Conservation (phyloP, 1,139 yeast genomes). For the Blastobotrys capitulatus region DNA sequence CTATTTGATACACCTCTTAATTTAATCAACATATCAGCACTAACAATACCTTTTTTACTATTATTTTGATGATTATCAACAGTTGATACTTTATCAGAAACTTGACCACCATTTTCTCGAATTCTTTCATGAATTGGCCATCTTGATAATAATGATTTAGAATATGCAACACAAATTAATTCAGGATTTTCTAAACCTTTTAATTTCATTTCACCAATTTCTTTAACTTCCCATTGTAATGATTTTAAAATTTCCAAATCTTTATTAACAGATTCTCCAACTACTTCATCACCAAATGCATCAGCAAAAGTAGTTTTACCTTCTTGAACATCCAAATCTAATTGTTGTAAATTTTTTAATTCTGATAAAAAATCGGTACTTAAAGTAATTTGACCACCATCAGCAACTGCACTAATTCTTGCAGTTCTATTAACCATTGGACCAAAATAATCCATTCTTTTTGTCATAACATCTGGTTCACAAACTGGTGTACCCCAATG, state of each 20-base stretch:
- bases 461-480: slow-evolving; percentile 88
- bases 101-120: background rate
- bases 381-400: slow-evolving; percentile 94
- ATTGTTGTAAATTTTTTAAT: slow-evolving; percentile 51
- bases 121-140: slow-evolving; percentile 36
- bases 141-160: slow-evolving; percentile 58
- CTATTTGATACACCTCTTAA: slow-evolving; percentile 45
- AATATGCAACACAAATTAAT: slow-evolving; percentile 71
- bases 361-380: slow-evolving; percentile 78
- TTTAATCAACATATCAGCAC: slow-evolving; percentile 38
- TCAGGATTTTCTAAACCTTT: slow-evolving; percentile 96
- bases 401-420: slow-evolving; percentile 89
- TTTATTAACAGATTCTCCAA: slow-evolving; percentile 59
- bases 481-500: slow-evolving; percentile 99
- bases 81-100: background rate
- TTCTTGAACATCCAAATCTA: slow-evolving; percentile 45
- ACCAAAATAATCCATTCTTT: slow-evolving; percentile 98
- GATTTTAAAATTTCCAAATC: slow-evolving; percentile 64
- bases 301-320: slow-evolving; percentile 40
- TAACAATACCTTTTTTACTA: slow-evolving; percentile 17
- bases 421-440: slow-evolving; percentile 98
- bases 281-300: slow-evolving; percentile 55
- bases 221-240: slow-evolving; percentile 64
- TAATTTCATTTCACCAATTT: slow-evolving; percentile 79
- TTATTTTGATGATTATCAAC: background rate